Percentiles rank a stretch among this genome's conserved stretches.
Conservation (phyloP, 306 rosid genomes). For the Elaeagnus macrophylla region DNA sequence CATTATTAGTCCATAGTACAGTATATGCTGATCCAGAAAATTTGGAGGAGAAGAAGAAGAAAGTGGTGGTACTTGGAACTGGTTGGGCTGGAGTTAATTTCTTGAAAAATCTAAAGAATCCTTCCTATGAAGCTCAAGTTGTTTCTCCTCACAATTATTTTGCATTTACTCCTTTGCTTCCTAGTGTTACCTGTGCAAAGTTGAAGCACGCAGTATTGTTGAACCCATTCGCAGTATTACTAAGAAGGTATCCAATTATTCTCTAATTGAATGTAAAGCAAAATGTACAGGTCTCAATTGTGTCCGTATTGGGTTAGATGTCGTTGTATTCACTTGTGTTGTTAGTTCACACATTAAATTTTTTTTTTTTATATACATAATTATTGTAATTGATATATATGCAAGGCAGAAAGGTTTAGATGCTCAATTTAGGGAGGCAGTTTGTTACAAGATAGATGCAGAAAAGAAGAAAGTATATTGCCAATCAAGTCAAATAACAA, state of each 20-base stretch:
- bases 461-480: conserved; percentile 46
- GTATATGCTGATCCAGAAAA: conserved; percentile 22
- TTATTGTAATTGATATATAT: too few species aligned
- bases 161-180: conserved; percentile 76
- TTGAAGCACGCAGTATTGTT: conserved; percentile 67
- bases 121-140: conserved; percentile 58
- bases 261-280: not conserved
- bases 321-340: too few species aligned
- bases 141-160: conserved; percentile 74
- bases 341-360: too few species aligned
- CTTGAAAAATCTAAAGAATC: conserved; percentile 47
- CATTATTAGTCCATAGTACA: conserved; percentile 12
- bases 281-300: too few species aligned
- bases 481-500: conserved; percentile 36
- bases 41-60: conserved; percentile 31
- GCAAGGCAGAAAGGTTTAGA: conserved; percentile 42
- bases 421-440: conserved; percentile 50
- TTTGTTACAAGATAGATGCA: conserved; percentile 63
- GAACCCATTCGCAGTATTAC: conserved; percentile 63
- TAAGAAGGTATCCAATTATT: conserved; percentile 32
- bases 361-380: too few species aligned
- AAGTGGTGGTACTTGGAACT: conserved; percentile 79
- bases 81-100: conserved; percentile 86
- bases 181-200: conserved; percentile 69
- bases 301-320: too few species aligned